A percentile compares a stretch with the other conserved stretches of the same genome.
Evolutionary conservation across 805 yeast genomes (phyloP).

Genomic region (Metschnikowia gelsemii): DNA sequence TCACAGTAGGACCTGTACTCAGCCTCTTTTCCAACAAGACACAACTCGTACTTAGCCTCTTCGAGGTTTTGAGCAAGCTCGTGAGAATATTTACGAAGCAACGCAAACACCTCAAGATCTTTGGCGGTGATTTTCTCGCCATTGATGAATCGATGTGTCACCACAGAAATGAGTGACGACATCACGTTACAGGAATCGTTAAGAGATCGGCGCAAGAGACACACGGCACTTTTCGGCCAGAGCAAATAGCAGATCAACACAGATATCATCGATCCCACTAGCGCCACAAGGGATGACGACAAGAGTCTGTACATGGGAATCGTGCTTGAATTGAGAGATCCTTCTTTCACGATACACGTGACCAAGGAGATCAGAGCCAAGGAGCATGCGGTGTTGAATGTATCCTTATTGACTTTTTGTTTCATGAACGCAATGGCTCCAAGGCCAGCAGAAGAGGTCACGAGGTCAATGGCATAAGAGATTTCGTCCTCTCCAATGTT

Average conservation of each 20-base stretch:
- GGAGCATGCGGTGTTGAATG: constrained; percentile 80
- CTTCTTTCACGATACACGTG: constrained; percentile 72
- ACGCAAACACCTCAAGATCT: constrained; percentile 37
- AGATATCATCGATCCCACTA: constrained; percentile 58
- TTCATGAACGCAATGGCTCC: constrained; percentile 71
- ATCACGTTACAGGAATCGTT: constrained; percentile 53
- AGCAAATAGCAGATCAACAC: constrained; percentile 59
- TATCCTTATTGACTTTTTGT: constrained; percentile 61
- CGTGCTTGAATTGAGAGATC: constrained; percentile 55
- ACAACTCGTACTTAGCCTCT: constrained; percentile 65
- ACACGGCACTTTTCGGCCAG: constrained; percentile 62
- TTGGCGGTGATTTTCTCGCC: constrained; percentile 45
- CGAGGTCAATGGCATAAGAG: constrained; percentile 54
- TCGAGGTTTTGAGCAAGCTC: constrained; percentile 43
- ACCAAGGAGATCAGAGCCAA: constrained; percentile 70
- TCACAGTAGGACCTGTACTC: constrained; percentile 48
- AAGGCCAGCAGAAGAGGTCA: constrained; percentile 52
- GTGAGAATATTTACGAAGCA: constrained; percentile 41
- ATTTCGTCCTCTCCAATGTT: constrained; percentile 46
- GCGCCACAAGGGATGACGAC: constrained; percentile 57
- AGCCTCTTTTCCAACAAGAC: constrained; percentile 51
- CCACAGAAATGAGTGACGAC: constrained; percentile 47
- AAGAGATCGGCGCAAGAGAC: constrained; percentile 43
- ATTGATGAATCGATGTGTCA: constrained; percentile 49
- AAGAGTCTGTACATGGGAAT: constrained; percentile 55